Base-by-base conservation (phyloP, 2,329 filamentous ascomycete species). In the Pseudocercospora cruenta region DNA sequence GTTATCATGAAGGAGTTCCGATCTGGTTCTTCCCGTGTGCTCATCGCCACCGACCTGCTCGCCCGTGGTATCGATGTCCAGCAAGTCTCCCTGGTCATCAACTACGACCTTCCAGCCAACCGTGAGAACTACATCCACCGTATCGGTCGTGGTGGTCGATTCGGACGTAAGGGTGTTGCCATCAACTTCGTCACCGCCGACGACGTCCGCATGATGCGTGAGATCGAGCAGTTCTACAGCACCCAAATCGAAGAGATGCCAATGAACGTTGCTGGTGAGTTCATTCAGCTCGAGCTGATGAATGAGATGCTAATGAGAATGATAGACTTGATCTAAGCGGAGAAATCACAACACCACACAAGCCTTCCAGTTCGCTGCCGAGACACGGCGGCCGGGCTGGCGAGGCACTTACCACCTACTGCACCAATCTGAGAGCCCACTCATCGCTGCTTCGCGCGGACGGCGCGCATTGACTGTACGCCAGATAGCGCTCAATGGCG, bases 1-100 rank as follows among this genome's bases (percentile, higher is more conserved):
- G 87, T 96, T 80, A 99, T 99, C 83, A 99, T 99, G 95, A 97
- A 99, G 90, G 95, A 99, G 87, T 99, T 99, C 91, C 93, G 95
- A 78, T 97, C 94, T 74, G 95, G 95, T 74, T 97, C 94, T 81
- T 97, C 94, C 72, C 94, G 95, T 91, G 95, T 99, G 75, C 87
- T 99, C 79, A 99, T 99, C 79, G 93, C 95, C 82, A 99, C 95
- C 72, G 95, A 99, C 80, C 88, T 99, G 71, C 87, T 97, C 81
- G 95, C 95, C 80, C 94, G 95, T 91, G 95, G 95, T 90, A 99
- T 99, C 84, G 95, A 99, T 83, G 95, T 99, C 78, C 95, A 99
- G 87, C 95, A 99, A 86, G 95, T 99, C 70, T 97, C 94, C 67
- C 87, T 99, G 80, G 95, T 99, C 85, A 99, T 99, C 89, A 99